These are phyloP conservation scores for Onygenales sp. DNA, from an alignment of 2,329 filamentous ascomycete genomes.

Conservation along the genomic window DNA sequence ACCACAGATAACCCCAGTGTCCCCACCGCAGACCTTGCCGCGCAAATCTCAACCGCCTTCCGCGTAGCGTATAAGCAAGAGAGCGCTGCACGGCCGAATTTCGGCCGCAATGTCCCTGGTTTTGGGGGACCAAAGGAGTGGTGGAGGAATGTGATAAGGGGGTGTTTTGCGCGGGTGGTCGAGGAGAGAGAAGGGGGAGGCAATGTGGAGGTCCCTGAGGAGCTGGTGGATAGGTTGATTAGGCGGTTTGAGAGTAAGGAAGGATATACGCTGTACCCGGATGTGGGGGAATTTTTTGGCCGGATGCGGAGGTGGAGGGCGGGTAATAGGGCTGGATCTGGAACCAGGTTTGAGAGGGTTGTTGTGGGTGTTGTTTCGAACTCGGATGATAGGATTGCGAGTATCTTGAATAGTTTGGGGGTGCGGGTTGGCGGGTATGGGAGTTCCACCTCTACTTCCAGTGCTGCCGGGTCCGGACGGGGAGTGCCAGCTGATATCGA, in stretches of 20 bases:
- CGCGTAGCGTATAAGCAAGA: constrained; percentile 28
- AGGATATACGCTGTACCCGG: constrained; percentile 33
- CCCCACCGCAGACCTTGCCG: constrained; percentile 15
- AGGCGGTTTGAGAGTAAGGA: constrained; percentile 29
- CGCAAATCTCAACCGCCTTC: constrained; percentile 10
- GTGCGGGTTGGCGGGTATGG: constrained; percentile 29
- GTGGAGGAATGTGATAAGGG: constrained; percentile 35
- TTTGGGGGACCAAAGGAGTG: constrained; percentile 31
- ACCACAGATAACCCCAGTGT: constrained; percentile 15
- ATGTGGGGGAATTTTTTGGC: constrained; percentile 28
- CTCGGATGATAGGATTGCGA: constrained; percentile 35
- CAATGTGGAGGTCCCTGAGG: constrained; percentile 20
- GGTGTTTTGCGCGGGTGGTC: constrained; percentile 21
- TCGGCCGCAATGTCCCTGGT: constrained; percentile 30
- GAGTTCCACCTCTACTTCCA: constrained; percentile 11
- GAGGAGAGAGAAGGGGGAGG: constrained; percentile 3
- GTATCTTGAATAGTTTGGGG: constrained; percentile 30
- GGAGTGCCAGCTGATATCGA: constrained; percentile 27
- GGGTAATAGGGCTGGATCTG: constrained; percentile 10
- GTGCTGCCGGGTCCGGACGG: constrained; percentile 9
- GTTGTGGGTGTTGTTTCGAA: constrained; percentile 37
- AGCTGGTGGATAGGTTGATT: constrained; percentile 25
- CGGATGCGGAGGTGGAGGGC: constrained; percentile 19
- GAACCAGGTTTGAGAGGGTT: constrained; percentile 23
- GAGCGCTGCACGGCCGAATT: constrained; percentile 28